Evolutionary conservation across 108 stramenopile species (phyloP).

Genomic region (Bacterosira constricta): DNA sequence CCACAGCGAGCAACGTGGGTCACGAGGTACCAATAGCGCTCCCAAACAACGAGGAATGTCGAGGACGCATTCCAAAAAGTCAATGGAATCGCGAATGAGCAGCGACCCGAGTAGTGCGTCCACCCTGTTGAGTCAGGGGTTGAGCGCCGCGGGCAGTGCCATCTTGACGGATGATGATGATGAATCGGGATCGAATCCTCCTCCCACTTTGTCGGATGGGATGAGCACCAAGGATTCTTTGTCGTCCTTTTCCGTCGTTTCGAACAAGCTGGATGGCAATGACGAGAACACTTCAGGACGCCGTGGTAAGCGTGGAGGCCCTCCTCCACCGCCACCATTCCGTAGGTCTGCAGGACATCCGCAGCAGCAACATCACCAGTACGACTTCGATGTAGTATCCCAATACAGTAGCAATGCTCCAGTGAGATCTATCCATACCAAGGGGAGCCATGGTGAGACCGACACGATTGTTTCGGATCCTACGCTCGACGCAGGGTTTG

Average conservation of each 20-base stretch:
- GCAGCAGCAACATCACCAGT: neutral
- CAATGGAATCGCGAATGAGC: neutral
- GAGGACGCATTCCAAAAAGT: neutral
- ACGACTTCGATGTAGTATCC: neutral
- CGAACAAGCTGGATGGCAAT: neutral
- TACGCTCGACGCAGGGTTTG: slow-evolving; percentile 28
- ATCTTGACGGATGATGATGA: neutral
- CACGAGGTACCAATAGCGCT: too few species aligned
- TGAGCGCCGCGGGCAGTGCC: neutral
- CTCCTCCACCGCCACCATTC: slow-evolving; percentile 32
- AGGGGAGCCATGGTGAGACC: neutral
- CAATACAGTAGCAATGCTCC: slow-evolving; percentile 1
- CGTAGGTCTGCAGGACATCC: neutral
- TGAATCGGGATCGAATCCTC: slow-evolving; percentile 20
- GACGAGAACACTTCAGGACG: neutral
- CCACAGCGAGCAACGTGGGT: neutral
- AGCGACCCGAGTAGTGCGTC: neutral
- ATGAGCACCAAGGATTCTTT: neutral
- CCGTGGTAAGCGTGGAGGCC: neutral
- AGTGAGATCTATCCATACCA: slow-evolving; percentile 14
- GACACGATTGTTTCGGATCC: slow-evolving; percentile 28
- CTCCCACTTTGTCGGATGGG: slow-evolving; percentile 20
- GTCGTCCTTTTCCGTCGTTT: neutral
- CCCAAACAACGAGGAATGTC: neutral
- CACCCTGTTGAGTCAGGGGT: neutral